These are phyloP conservation scores for Apiospora kogelbergensis DNA, from an alignment of 2,329 filamentous ascomycete genomes.

Conservation along the genomic window DNA sequence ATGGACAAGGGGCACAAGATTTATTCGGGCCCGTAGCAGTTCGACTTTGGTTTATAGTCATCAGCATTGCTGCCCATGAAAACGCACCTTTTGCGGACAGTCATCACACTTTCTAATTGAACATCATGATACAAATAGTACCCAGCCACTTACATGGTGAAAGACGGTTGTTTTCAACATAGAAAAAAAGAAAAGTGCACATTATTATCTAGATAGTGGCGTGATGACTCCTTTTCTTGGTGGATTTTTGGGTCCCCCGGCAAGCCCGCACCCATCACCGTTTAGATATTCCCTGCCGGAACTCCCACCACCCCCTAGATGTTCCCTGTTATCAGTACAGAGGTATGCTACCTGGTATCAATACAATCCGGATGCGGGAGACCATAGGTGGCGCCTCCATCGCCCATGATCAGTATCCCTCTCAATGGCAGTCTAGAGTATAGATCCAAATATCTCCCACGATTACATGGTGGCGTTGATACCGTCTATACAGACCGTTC, in stretches of 20 bases:
- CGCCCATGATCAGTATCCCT: background rate
- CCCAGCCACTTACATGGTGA: background rate
- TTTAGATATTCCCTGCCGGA: background rate
- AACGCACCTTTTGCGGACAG: background rate
- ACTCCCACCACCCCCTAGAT: background rate
- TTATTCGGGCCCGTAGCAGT: background rate
- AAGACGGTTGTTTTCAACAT: background rate
- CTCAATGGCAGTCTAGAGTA: background rate
- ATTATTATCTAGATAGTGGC: constrained; percentile 2
- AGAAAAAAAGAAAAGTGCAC: constrained; percentile 2
- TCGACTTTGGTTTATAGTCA: background rate
- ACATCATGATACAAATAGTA: background rate
- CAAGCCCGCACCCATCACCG: background rate
- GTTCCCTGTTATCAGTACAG: background rate
- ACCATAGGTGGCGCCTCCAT: background rate
- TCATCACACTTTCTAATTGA: background rate
- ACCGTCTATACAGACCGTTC: background rate
- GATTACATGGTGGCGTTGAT: background rate
- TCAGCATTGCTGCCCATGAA: background rate
- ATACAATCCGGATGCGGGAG: background rate
- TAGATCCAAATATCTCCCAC: background rate
- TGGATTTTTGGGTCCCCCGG: background rate
- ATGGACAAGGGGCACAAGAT: background rate
- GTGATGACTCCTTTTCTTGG: background rate
- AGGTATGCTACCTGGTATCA: background rate